phyloP scores from a whole-genome alignment of 768 basidiomycete genomes.

The Gymnopilus junonius region DNA sequence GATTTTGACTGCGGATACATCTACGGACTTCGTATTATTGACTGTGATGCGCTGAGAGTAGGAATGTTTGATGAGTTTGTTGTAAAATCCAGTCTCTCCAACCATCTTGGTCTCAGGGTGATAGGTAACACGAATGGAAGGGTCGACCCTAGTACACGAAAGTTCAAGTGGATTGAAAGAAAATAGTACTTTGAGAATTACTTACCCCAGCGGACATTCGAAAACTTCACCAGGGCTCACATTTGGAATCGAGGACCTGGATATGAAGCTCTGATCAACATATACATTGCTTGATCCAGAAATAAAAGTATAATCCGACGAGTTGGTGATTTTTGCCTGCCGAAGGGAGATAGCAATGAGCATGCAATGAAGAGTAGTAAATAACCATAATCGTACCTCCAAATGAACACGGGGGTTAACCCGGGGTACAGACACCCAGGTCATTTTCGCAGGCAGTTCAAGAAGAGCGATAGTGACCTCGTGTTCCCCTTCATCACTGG shows the following conservation, averaged over 20 bases:
- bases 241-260: conserved; percentile 31
- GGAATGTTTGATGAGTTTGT: conserved; percentile 28
- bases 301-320: conserved; percentile 41
- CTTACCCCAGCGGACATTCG: conserved; percentile 42
- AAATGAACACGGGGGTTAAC: conserved; percentile 34
- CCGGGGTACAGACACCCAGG: conserved; percentile 41
- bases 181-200: neutral
- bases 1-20: conserved; percentile 31
- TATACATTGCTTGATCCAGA: conserved; percentile 38
- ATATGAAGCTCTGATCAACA: conserved; percentile 44
- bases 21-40: conserved; percentile 36
- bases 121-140: conserved; percentile 40
- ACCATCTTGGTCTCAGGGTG: conserved; percentile 34
- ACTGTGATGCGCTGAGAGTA: conserved; percentile 38
- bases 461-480: conserved; percentile 38
- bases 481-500: conserved; percentile 31
- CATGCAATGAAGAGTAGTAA: neutral
- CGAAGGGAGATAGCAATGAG: neutral
- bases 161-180: neutral
- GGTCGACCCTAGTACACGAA: conserved; percentile 34
- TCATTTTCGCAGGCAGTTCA: conserved; percentile 32
- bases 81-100: conserved; percentile 34
- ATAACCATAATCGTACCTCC: conserved; percentile 24
- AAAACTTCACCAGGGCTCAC: conserved; percentile 43
- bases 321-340: conserved; percentile 41